Conservation (phyloP, 768 basidiomycete species). For the Auriscalpium orientale region DNA sequence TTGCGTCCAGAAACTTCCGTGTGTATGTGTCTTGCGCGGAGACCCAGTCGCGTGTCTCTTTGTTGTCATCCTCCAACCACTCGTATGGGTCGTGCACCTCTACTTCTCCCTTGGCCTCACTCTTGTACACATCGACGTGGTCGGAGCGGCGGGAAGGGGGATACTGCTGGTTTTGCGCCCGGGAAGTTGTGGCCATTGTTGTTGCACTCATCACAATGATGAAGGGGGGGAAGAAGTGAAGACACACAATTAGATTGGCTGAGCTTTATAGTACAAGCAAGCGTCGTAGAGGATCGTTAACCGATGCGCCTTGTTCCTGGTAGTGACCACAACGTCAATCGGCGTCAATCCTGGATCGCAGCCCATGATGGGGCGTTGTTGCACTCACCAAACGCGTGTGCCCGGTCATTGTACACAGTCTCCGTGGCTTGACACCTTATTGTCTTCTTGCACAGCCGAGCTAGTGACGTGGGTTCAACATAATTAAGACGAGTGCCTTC, state of each 20-base stretch:
- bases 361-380: neutral
- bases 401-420: too few species aligned
- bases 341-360: neutral
- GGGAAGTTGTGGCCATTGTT: slow-evolving; percentile 31
- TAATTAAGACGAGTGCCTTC: too few species aligned
- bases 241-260: neutral
- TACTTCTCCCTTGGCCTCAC: slow-evolving; percentile 50
- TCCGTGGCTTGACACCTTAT: too few species aligned
- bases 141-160: slow-evolving; percentile 59
- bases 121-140: slow-evolving; percentile 63
- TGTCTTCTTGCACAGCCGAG: too few species aligned
- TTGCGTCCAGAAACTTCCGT: slow-evolving; percentile 52
- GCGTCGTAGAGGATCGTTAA: neutral
- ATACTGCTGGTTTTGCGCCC: slow-evolving; percentile 48
- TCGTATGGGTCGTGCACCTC: slow-evolving; percentile 62
- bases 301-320: neutral
- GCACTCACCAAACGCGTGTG: neutral
- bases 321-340: neutral
- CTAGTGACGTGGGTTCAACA: too few species aligned
- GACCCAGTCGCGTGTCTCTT: slow-evolving; percentile 65
- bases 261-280: neutral
- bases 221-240: neutral
- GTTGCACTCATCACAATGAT: neutral
- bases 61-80: slow-evolving; percentile 61
- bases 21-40: slow-evolving; percentile 53